Base-by-base conservation (phyloP, 257 asterid genomes). In the Solanum neorickii region DNA sequence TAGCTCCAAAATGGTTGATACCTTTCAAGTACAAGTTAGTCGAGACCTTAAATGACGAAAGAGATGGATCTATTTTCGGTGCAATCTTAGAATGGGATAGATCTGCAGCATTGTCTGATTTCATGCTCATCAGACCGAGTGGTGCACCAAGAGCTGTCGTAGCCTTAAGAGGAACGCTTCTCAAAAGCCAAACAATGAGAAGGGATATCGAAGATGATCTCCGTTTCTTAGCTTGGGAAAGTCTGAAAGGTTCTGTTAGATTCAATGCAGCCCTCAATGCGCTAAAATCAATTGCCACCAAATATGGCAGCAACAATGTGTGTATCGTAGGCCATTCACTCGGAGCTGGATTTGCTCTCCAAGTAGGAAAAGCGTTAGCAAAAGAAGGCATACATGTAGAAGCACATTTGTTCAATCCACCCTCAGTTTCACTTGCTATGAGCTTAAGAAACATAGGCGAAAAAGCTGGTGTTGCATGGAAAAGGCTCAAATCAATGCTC, bases 81-180 rank as follows among this genome's bases (percentile, higher is more conserved):
- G 98, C 98, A 5, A 90, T 95, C 18, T 91, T 95, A 5, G 98
- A 94, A 84, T 95, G 98, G 98, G 98, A 95, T 35, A 92, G 98
- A 14, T 89, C 93, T 4, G 95, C 98, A 7, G 98, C 98, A 11
- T 42, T 95, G 46, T 86, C 94, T 0, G 96, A 94, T 83, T 94
- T 95, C 3, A 86, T 95, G 11, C 94, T 95, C 16, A 85, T 95
- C 39, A 86, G 96, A 49, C 98, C 97, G 0, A 94, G 91, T 27
- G 98, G 98, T 31, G 98, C 98, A 1, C 97, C 98, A 4, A 88
- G 93, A 46, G 95, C 96, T 4, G 94, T 94, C 42, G 82, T 95
- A 16, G 94, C 91, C 3, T 94, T 95, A 84, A 83, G 98, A 83
- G 98, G 98, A 42, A 95, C 98, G 2, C 92, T 95, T 15, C 94